Evolutionary conservation across 2,329 filamentous ascomycete species (phyloP).

Genomic region (Fusarium equiseti): DNA sequence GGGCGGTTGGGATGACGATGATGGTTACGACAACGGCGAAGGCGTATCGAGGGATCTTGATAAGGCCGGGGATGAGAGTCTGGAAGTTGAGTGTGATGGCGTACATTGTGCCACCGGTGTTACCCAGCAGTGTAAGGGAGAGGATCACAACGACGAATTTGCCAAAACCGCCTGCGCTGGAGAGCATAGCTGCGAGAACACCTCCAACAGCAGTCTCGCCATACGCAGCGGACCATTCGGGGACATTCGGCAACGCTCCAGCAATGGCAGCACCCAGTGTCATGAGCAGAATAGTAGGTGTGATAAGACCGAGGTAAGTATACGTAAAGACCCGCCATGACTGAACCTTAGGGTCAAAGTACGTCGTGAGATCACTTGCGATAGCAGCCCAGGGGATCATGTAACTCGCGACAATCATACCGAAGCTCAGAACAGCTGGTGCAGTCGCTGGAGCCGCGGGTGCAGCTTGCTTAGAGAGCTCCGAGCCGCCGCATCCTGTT

Average conservation of each 20-base stretch:
- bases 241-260: constrained; percentile 66
- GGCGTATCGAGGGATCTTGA: constrained; percentile 67
- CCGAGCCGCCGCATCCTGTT: constrained; percentile 64
- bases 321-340: constrained; percentile 67
- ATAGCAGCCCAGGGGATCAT: constrained; percentile 72
- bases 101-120: constrained; percentile 71
- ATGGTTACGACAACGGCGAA: constrained; percentile 69
- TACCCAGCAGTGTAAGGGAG: constrained; percentile 68
- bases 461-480: constrained; percentile 61
- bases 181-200: constrained; percentile 70
- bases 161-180: constrained; percentile 69
- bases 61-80: constrained; percentile 68
- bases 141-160: constrained; percentile 72
- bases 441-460: constrained; percentile 58
- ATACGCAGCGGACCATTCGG: constrained; percentile 67
- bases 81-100: constrained; percentile 74
- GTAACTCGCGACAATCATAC: constrained; percentile 71
- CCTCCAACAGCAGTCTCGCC: constrained; percentile 67
- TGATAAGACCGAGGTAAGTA: constrained; percentile 65
- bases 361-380: constrained; percentile 71
- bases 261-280: constrained; percentile 73
- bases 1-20: constrained; percentile 69
- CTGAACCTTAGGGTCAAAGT: constrained; percentile 68
- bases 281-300: constrained; percentile 71
- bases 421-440: constrained; percentile 65